These are phyloP conservation scores for Pseudogymnoascus sp. DNA, from an alignment of 2,329 filamentous ascomycete genomes.

Conservation along the genomic window DNA sequence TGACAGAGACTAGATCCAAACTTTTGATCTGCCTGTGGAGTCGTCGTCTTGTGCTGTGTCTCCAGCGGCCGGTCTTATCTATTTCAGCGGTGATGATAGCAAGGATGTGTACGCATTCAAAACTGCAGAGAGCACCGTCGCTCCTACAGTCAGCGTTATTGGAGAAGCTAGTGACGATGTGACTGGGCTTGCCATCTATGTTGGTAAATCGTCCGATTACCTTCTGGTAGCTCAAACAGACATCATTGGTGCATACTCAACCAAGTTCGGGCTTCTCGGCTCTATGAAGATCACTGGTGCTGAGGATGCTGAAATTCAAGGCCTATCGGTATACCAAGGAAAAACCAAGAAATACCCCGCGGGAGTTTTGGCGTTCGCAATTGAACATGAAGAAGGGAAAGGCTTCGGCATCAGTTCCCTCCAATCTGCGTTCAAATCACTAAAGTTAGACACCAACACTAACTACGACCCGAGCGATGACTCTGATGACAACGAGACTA, in stretches of 20 bases:
- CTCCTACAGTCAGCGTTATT: slow-evolving; percentile 30
- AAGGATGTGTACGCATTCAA: slow-evolving; percentile 32
- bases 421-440: slow-evolving; percentile 25
- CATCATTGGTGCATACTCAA: slow-evolving; percentile 33
- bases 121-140: slow-evolving; percentile 31
- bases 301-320: background rate
- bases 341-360: background rate
- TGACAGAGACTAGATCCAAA: slow-evolving; percentile 38
- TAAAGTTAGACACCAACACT: slow-evolving; percentile 31
- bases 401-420: slow-evolving; percentile 36
- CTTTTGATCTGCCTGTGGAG: slow-evolving; percentile 35
- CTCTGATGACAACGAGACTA: background rate
- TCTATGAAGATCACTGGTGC: slow-evolving; percentile 27
- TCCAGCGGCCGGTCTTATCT: slow-evolving; percentile 29
- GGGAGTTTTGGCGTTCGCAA: slow-evolving; percentile 34
- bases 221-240: slow-evolving; percentile 35
- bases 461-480: slow-evolving; percentile 27
- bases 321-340: background rate
- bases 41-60: slow-evolving; percentile 37
- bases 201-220: slow-evolving; percentile 30
- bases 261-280: slow-evolving; percentile 30
- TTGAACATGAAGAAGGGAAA: slow-evolving; percentile 33
- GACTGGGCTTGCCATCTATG: slow-evolving; percentile 36
- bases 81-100: slow-evolving; percentile 34
- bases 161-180: slow-evolving; percentile 32